These are phyloP conservation scores for Annulohypoxylon truncatum DNA, from an alignment of 2,329 filamentous ascomycete species.

Conservation along the genomic window DNA sequence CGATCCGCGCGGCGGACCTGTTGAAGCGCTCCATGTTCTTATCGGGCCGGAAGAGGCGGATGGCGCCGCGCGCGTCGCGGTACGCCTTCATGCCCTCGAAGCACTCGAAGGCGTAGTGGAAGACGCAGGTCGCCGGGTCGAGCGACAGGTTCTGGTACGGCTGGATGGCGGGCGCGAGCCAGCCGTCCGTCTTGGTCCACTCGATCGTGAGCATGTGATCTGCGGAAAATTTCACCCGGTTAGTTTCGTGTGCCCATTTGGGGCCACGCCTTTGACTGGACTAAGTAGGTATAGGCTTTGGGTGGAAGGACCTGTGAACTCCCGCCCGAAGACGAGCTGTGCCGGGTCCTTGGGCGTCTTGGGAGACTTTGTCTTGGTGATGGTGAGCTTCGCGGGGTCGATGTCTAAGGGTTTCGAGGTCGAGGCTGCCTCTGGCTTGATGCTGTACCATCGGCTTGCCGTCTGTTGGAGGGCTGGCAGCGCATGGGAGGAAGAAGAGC, in stretches of 20 bases:
- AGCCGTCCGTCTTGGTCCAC: slow-evolving; percentile 88
- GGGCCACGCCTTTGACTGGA: too few relatives aligned
- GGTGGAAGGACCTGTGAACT: slow-evolving; percentile 79
- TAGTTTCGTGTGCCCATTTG: neutral
- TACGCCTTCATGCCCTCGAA: slow-evolving; percentile 99
- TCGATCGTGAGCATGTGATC: slow-evolving; percentile 98
- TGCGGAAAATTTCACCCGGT: slow-evolving; percentile 52
- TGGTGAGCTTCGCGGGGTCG: slow-evolving; percentile 79
- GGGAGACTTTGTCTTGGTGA: slow-evolving; percentile 80
- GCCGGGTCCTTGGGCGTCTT: slow-evolving; percentile 79
- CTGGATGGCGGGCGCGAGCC: slow-evolving; percentile 83
- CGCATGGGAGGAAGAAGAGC: slow-evolving; percentile 50
- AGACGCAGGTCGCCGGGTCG: slow-evolving; percentile 94
- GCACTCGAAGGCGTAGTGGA: slow-evolving; percentile 98
- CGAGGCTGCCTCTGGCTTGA: slow-evolving; percentile 63
- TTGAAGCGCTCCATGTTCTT: slow-evolving; percentile 97
- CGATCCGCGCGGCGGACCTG: slow-evolving; percentile 90
- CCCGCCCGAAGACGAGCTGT: slow-evolving; percentile 88
- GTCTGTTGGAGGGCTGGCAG: slow-evolving; percentile 48
- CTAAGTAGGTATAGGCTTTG: too few relatives aligned
- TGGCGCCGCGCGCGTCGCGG: slow-evolving; percentile 81
- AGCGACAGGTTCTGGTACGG: slow-evolving; percentile 98
- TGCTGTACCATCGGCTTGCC: slow-evolving; percentile 61
- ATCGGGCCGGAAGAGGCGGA: slow-evolving; percentile 92
- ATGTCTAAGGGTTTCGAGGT: slow-evolving; percentile 71